phyloP scores from a whole-genome alignment of 2,329 filamentous ascomycete species.

The Penicillium sp. region DNA sequence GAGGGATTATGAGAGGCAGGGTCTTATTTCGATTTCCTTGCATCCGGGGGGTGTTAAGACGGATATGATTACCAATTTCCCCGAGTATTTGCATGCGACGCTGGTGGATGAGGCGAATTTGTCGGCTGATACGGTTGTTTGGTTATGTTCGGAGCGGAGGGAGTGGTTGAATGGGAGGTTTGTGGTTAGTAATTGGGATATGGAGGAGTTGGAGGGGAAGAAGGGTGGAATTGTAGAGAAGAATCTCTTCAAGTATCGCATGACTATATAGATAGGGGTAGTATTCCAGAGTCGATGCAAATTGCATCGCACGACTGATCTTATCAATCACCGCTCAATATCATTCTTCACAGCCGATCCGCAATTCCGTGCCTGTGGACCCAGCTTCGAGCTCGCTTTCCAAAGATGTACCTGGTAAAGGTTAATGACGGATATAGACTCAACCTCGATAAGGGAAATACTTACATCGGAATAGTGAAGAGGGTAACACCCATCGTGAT shows the following conservation, averaged over 20 bases:
- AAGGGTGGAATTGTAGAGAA: slow-evolving; percentile 46
- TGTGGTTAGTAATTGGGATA: slow-evolving; percentile 51
- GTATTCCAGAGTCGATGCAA: background rate
- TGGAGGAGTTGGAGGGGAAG: slow-evolving; percentile 47
- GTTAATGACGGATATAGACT: background rate
- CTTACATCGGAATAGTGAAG: slow-evolving; percentile 38
- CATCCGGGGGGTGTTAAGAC: slow-evolving; percentile 54
- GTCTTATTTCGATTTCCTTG: slow-evolving; percentile 40
- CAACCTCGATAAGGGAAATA: background rate
- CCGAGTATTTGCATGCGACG: background rate
- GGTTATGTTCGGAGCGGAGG: slow-evolving; percentile 44
- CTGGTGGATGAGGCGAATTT: slow-evolving; percentile 34
- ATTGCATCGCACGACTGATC: background rate
- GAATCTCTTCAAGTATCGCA: slow-evolving; percentile 18
- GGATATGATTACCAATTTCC: slow-evolving; percentile 38
- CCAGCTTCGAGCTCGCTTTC: slow-evolving; percentile 27
- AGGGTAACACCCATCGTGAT: slow-evolving; percentile 37
- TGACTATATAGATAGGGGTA: background rate
- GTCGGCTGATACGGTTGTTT: slow-evolving; percentile 48
- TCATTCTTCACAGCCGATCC: slow-evolving; percentile 14
- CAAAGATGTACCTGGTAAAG: slow-evolving; percentile 24
- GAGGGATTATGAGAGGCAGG: slow-evolving; percentile 48
- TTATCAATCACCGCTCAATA: background rate
- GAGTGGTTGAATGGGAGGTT: slow-evolving; percentile 52
- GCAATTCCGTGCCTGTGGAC: slow-evolving; percentile 23